Conservation (phyloP, 139 green algal genomes). For the Chlorella sorokiniana region DNA sequence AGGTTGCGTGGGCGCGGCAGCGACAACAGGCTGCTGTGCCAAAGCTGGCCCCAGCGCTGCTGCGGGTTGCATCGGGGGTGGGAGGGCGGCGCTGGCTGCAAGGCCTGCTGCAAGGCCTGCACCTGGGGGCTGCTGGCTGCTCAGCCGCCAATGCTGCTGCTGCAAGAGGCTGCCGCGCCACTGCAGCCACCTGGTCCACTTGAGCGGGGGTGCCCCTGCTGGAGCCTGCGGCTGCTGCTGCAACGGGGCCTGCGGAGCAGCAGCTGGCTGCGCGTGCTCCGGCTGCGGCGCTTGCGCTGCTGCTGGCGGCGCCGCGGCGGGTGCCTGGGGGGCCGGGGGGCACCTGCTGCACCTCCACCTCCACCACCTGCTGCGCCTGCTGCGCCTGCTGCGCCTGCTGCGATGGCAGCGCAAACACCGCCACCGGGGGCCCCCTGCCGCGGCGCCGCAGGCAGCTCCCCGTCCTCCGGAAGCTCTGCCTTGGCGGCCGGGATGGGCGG, state of each 20-base stretch:
- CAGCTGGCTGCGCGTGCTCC: neutral
- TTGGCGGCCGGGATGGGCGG: too few relatives aligned
- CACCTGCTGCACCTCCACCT: neutral
- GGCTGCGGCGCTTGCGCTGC: neutral
- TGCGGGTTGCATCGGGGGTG: neutral
- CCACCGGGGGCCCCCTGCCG: too few relatives aligned
- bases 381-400: neutral
- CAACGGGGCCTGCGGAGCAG: neutral
- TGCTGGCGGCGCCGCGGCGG: neutral
- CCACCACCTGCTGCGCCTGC: neutral
- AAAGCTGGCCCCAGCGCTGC: too few relatives aligned
- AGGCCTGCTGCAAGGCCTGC: neutral
- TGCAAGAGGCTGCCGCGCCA: neutral
- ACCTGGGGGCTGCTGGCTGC: too few relatives aligned
- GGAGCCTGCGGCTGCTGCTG: constrained; percentile 14
- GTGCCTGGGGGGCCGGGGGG: neutral
- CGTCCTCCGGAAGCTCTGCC: too few relatives aligned
- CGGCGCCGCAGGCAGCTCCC: too few relatives aligned
- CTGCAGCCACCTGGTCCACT: neutral
- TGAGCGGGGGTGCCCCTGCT: neutral
- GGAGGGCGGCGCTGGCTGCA: neutral
- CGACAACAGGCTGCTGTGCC: neutral
- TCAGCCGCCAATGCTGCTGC: too few relatives aligned
- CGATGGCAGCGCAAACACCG: too few relatives aligned
- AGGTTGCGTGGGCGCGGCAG: neutral